Evolutionary conservation across 192 early-diverging fungal species (phyloP), one percentile per base, ranked within the genome.

Genomic region (Spizellomyces punctatus): DNA sequence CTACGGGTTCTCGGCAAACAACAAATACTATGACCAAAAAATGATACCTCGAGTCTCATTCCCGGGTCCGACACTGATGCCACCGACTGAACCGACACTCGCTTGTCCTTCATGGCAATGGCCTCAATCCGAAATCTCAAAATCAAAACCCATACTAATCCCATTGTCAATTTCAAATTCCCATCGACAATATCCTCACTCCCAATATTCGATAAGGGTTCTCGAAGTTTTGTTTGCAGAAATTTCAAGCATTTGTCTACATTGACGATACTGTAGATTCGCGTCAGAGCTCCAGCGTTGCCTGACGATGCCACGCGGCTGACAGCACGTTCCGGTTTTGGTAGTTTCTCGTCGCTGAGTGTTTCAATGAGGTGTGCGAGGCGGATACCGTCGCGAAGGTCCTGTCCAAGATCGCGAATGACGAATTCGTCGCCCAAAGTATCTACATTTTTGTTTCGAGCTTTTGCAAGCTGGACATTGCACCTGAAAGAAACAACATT

Each of bases 101-200:
- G 54, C 7, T 56, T 56, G 7, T 56, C 54, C 54, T 56, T 56
- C 7, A 61, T 41, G 14, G 17, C 59, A 27, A 61, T 61, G 5
- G 59, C 17, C 52, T 72, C 63, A 43, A 72, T 22, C 5, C 71
- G 8, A 44, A 72, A 72, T 7, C 61, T 16, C 52, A 58, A 65
- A 44, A 77, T 77, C 59, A 76, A 55, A 10, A 76, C 58, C 76
- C 76, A 78, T 14, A 76, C 54, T 45, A 78, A 49, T 6, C 75
- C 76, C 73, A 76, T 61, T 8, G 74, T 78, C 6, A 78, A 50
- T 44, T 71, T 76, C 52, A 78, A 43, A 54, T 76, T 78, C 9
- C 74, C 76, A 63, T 78, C 76, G 8, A 78, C 76, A 41, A 76
- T 76, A 64, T 78, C 76, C 60, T 76, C 76, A 44, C 72, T 69